Percentiles rank a stretch among this genome's conserved stretches.
Evolutionary conservation across 2,329 filamentous ascomycete genomes (phyloP).

Genomic region (Xylariaceae sp.): DNA sequence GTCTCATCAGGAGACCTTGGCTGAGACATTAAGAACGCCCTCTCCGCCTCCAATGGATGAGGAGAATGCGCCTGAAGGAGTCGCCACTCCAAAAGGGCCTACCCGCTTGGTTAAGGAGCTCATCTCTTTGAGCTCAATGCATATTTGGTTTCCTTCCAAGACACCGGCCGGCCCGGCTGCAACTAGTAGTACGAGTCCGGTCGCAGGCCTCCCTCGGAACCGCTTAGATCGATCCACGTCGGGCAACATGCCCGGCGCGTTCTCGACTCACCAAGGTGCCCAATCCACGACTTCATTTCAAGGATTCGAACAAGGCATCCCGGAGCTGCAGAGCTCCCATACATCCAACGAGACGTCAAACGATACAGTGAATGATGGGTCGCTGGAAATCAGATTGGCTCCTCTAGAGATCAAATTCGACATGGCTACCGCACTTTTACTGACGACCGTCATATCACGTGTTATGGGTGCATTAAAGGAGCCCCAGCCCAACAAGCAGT

Average conservation of each 20-base stretch:
- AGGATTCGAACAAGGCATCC: constrained; percentile 8
- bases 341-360: too few species aligned
- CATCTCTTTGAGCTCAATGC: constrained; percentile 44
- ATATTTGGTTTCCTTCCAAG: constrained; percentile 48
- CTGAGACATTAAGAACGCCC: too few species aligned
- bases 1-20: too few species aligned
- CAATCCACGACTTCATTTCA: constrained; percentile 21
- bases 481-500: constrained; percentile 14
- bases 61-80: constrained; percentile 32
- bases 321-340: constrained; percentile 5
- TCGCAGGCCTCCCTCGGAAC: constrained; percentile 1
- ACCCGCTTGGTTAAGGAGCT: constrained; percentile 53
- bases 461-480: constrained; percentile 42
- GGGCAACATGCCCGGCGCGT: constrained; percentile 56
- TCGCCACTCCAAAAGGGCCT: constrained; percentile 46
- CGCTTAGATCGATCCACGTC: constrained; percentile 31
- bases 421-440: constrained; percentile 49
- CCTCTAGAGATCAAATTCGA: constrained; percentile 51
- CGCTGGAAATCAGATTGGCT: constrained; percentile 47
- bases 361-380: constrained; percentile 27
- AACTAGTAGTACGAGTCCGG: constrained; percentile 9
- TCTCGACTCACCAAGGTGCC: constrained; percentile 43
- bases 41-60: constrained; percentile 6
- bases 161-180: constrained; percentile 40
- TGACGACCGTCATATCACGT: constrained; percentile 46